Evolutionary conservation across 2,329 filamentous ascomycete species (phyloP).

Genomic region (Eutypa lata): DNA sequence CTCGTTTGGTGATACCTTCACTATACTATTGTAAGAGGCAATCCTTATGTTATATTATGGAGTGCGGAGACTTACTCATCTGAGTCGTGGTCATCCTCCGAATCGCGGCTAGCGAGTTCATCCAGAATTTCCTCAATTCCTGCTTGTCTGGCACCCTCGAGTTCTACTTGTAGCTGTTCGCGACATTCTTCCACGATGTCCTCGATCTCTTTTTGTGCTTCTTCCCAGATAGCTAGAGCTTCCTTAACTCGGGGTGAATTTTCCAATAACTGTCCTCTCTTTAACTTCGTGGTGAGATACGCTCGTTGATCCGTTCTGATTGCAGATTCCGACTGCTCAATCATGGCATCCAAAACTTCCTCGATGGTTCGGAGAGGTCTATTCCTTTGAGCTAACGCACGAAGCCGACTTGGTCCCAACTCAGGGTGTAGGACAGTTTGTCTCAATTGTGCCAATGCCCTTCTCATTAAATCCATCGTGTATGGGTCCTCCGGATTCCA

Average conservation of each 20-base stretch:
- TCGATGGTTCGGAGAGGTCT: slow-evolving; percentile 75
- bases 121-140: slow-evolving; percentile 11
- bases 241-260: slow-evolving; percentile 66
- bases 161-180: slow-evolving; percentile 53
- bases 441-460: slow-evolving; percentile 73
- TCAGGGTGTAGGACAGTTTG: slow-evolving; percentile 86
- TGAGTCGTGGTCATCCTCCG: slow-evolving; percentile 24
- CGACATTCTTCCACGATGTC: slow-evolving; percentile 62
- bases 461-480: slow-evolving; percentile 69
- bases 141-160: slow-evolving; percentile 33
- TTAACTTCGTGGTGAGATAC: slow-evolving; percentile 61
- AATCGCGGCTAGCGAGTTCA: slow-evolving; percentile 17
- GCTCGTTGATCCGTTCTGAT: slow-evolving; percentile 68
- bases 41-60: slow-evolving; percentile 21
- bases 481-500: slow-evolving; percentile 62
- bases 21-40: slow-evolving; percentile 12
- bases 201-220: slow-evolving; percentile 47
- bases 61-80: slow-evolving; percentile 18
- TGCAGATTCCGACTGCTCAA: slow-evolving; percentile 72
- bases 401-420: slow-evolving; percentile 65
- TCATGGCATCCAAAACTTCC: slow-evolving; percentile 87
- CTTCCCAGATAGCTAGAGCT: slow-evolving; percentile 68
- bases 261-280: slow-evolving; percentile 74
- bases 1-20: slow-evolving; percentile 33
- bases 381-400: slow-evolving; percentile 58